phyloP scores from a whole-genome alignment of 257 asterid genomes.

The Solanum paucissectum region DNA sequence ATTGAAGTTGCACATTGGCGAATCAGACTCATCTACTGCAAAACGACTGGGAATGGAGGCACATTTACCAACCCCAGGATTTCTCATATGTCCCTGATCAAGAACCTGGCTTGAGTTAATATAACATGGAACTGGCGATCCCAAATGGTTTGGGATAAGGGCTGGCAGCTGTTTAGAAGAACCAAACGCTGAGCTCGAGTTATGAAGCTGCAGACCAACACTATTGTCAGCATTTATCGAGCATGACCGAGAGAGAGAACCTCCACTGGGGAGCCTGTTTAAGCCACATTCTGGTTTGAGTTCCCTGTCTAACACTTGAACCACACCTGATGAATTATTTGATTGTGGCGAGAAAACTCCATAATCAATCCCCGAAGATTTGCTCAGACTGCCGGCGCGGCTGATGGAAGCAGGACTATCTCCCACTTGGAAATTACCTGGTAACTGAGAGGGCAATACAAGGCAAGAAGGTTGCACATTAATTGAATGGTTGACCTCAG shows the following conservation, averaged over 20 bases:
- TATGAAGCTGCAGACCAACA: constrained; percentile 23
- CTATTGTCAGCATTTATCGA: constrained; percentile 23
- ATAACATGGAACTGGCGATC: constrained; percentile 22
- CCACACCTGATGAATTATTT: constrained; percentile 29
- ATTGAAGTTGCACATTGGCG: constrained; percentile 17
- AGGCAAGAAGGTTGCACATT: constrained; percentile 75
- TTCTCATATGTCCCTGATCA: constrained; percentile 29
- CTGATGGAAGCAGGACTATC: constrained; percentile 28
- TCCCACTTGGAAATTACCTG: constrained; percentile 37
- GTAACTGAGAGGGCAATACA: constrained; percentile 58
- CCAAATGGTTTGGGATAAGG: constrained; percentile 14
- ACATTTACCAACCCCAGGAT: constrained; percentile 27
- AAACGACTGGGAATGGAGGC: constrained; percentile 51
- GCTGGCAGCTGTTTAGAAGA: constrained; percentile 17
- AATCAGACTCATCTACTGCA: constrained; percentile 41
- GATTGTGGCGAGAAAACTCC: constrained; percentile 25
- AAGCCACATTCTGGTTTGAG: constrained; percentile 16
- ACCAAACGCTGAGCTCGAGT: constrained; percentile 19
- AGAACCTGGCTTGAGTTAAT: constrained; percentile 7
- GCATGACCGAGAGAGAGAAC: constrained; percentile 30
- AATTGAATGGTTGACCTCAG: constrained; percentile 28
- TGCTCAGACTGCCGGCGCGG: constrained; percentile 23
- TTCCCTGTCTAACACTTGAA: constrained; percentile 25
- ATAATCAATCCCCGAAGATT: constrained; percentile 27
- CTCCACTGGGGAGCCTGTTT: constrained; percentile 25